Base-by-base conservation (phyloP, 352 stramenopile species). In the Globisporangium carolinianum region DNA sequence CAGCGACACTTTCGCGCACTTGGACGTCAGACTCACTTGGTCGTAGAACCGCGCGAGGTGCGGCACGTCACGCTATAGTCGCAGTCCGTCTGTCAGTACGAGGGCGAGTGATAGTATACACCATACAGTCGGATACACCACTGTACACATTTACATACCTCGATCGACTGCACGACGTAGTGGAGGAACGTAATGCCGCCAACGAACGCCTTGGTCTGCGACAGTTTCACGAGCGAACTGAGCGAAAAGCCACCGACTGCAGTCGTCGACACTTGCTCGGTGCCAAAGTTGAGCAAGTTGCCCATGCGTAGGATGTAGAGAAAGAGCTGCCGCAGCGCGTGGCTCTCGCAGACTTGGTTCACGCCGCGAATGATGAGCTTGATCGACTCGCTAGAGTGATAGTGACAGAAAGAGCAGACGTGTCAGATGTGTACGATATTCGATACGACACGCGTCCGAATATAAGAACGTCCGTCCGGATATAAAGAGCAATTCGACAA, bases 111-210 rank as follows among this genome's bases (percentile, higher is more conserved):
- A 32, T 32, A 53, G 24, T 4, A 11, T 43, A 6, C 47, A 18
- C 2, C 47, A 32, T 32, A 32, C 51, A 51, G 24, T 14, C 36
- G 47, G 5, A 4, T 37, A 46, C 9, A 45, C 50, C 50, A n/a
- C 24, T 32, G 2, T 32, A 46, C 10, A 6, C 8, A 59, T 17
- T 32, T 7, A 57, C 60, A 10, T 53, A 69, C 64, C 38, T 94
- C 84, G 50, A 92, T 87, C 24, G 77, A 89, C 62, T 94, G 80
- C 18, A 94, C 82, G n/a, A 94, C 70, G 56, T 91, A 94, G 48
- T 94, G 84, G 53, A 92, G 68, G 57, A 94, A 87, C 11, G 84
- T 92, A 47, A 85, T 85, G 6, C 81, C 79, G 9, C 84, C 84
- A 10, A 87, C 76, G 51, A 94, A 94, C 24, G 82, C 84, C 64